Conservation (phyloP, 192 early-diverging fungal genomes). For the Entomortierella beljakovae region DNA sequence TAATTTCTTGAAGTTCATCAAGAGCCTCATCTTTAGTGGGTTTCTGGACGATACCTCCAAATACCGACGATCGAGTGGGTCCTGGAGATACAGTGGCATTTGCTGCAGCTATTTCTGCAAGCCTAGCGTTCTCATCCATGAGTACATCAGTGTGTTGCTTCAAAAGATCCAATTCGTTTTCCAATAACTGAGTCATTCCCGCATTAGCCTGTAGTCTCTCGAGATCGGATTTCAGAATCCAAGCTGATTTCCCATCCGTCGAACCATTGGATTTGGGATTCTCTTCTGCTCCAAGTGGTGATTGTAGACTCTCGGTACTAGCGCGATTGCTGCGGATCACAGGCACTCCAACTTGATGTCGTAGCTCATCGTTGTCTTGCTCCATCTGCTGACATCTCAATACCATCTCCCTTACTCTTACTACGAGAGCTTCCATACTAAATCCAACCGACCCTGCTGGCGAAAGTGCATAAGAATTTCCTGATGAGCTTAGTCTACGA, state of each 20-base stretch:
- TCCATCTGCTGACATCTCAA: slow-evolving; percentile 20
- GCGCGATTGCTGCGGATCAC: neutral
- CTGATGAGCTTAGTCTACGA: slow-evolving; percentile 5
- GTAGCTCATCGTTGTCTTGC: slow-evolving; percentile 17
- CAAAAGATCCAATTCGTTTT: slow-evolving; percentile 50
- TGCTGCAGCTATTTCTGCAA: slow-evolving; percentile 32
- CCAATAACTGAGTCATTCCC: slow-evolving; percentile 36
- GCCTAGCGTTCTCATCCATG: slow-evolving; percentile 43
- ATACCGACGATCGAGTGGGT: neutral
- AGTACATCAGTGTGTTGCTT: slow-evolving; percentile 49
- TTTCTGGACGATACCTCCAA: slow-evolving; percentile 6
- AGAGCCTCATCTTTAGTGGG: slow-evolving; percentile 13
- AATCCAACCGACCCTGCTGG: slow-evolving; percentile 20
- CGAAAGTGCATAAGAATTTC: slow-evolving; percentile 1
- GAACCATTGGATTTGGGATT: neutral
- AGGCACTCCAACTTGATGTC: slow-evolving; percentile 6
- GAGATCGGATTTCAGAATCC: slow-evolving; percentile 35
- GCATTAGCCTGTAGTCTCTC: slow-evolving; percentile 43
- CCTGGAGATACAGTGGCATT: slow-evolving; percentile 3
- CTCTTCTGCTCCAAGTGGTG: neutral
- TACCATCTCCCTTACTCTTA: slow-evolving; percentile 32
- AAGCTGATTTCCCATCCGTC: slow-evolving; percentile 5
- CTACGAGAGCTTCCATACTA: slow-evolving; percentile 42
- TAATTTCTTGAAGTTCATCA: slow-evolving; percentile 32
- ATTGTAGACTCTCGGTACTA: neutral